A percentile compares a stretch with the other conserved stretches of the same genome.
Evolutionary conservation across 768 basidiomycete genomes (phyloP).

Genomic region (Mycena crocata): DNA sequence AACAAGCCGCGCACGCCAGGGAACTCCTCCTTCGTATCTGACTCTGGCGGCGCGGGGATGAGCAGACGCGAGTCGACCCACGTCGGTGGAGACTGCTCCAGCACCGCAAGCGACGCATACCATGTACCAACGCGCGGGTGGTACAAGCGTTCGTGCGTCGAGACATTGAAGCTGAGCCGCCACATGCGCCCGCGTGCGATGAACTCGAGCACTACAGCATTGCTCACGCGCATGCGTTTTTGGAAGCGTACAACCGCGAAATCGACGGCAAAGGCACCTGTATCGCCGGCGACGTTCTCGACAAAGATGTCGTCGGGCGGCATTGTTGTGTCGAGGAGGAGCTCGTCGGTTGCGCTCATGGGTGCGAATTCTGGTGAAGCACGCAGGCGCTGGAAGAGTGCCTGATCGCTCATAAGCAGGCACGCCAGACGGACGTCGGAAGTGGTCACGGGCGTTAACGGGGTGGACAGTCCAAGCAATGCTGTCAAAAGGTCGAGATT

Average conservation of each 20-base stretch:
- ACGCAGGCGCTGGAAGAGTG: slow-evolving; percentile 68
- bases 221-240: slow-evolving; percentile 73
- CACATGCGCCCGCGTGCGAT: slow-evolving; percentile 73
- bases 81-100: slow-evolving; percentile 56
- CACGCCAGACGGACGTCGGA: slow-evolving; percentile 78
- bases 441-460: slow-evolving; percentile 54
- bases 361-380: slow-evolving; percentile 62
- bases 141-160: slow-evolving; percentile 21
- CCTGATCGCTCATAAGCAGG: slow-evolving; percentile 69
- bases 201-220: slow-evolving; percentile 71
- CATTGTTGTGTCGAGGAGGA: slow-evolving; percentile 47
- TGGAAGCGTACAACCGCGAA: slow-evolving; percentile 74
- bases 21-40: slow-evolving; percentile 8
- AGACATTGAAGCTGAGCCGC: slow-evolving; percentile 56
- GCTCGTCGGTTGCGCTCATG: slow-evolving; percentile 65
- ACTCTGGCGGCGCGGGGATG: slow-evolving; percentile 41
- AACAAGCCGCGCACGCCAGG: slow-evolving; percentile 7
- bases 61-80: slow-evolving; percentile 54
- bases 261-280: slow-evolving; percentile 62
- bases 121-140: slow-evolving; percentile 26
- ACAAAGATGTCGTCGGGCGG: slow-evolving; percentile 5
- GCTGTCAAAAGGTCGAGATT: slow-evolving; percentile 23
- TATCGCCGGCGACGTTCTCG: not conserved
- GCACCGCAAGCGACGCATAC: slow-evolving; percentile 51
- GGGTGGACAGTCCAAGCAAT: slow-evolving; percentile 49